A percentile compares a stretch with the other conserved stretches of the same genome.
phyloP scores from a whole-genome alignment of 495 filamentous ascomycete genomes.

The Glarea lozoyensis region DNA sequence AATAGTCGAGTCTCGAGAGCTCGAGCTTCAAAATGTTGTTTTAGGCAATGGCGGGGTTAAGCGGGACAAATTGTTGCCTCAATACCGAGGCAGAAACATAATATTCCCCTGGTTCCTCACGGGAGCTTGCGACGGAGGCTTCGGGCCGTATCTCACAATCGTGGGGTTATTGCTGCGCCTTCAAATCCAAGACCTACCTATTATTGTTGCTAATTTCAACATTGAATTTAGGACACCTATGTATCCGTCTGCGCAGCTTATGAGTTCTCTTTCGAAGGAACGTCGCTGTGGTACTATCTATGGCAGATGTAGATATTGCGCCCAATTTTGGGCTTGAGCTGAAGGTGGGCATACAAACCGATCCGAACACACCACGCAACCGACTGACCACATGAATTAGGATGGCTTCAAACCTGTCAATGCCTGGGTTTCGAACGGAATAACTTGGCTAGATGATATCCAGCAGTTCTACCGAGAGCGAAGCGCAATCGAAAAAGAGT shows the following conservation, averaged over 20 bases:
- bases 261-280: neutral
- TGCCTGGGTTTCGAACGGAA: constrained; percentile 80
- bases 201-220: constrained; percentile 12
- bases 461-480: constrained; percentile 96
- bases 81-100: too few species aligned
- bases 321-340: constrained; percentile 83
- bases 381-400: constrained; percentile 21
- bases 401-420: constrained; percentile 95
- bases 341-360: constrained; percentile 49
- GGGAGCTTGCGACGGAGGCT: too few species aligned
- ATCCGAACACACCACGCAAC: neutral
- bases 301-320: constrained; percentile 66
- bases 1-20: too few species aligned
- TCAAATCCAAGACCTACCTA: too few species aligned
- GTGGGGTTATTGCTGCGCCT: too few species aligned
- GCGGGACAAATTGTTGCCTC: too few species aligned
- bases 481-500: constrained; percentile 91
- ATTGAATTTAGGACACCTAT: neutral
- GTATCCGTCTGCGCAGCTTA: too few species aligned
- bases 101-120: too few species aligned
- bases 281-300: constrained; percentile 26
- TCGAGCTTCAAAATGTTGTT: too few species aligned
- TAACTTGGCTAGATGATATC: constrained; percentile 92
- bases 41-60: too few species aligned
- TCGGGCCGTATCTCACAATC: too few species aligned